Base-by-base conservation (phyloP, 164 flowering plant genomes). In the Stephania cephalantha region DNA sequence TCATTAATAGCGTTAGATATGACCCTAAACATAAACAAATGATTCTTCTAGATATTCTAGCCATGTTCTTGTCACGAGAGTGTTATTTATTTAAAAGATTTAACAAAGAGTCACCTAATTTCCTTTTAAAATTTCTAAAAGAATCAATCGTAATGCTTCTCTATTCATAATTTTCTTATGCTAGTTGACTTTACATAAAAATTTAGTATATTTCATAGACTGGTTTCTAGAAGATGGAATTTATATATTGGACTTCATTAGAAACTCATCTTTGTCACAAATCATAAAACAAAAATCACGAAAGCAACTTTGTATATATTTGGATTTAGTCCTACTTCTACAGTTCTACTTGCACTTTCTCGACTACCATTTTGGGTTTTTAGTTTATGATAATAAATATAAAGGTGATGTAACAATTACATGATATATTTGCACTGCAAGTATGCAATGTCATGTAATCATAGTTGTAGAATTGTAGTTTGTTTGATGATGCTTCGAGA, bases 41-140 rank as follows among this genome's bases (percentile, higher is more conserved):
- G 25, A n/a, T n/a, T 61, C 25, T 61, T 61, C 66, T 61, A 61
- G 66, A 61, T 61, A 61, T 61, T 61, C 0, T 58, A 6, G 29
- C n/a, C 7, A 58, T 17, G 65, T 58, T 58, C 9, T 18, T 58
- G 64, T 50, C 55, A 50, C 55, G 55, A 15, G 55, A 50, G 55
- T 15, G 20, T 58, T 5, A 61, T 61, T 61, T 1, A 17, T 2
- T 15, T 61, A 61, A 61, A 11, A 61, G 44, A 66, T 9, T 68
- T 10, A 68, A 35, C 46, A 7, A 68, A 68, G 70, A 46, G 18
- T 68, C 70, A 68, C 70, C 70, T 11, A 68, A 68, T 35, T 10
- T 35, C 13, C 4, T 68, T 68, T 35, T 3, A 68, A 35, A 68
- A 15, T 31, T 46, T 17, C 20, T 13, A 68, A 68, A 15, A 35